Conservation (phyloP, 2,329 filamentous ascomycete genomes). For the Sphaerulina populicola region DNA sequence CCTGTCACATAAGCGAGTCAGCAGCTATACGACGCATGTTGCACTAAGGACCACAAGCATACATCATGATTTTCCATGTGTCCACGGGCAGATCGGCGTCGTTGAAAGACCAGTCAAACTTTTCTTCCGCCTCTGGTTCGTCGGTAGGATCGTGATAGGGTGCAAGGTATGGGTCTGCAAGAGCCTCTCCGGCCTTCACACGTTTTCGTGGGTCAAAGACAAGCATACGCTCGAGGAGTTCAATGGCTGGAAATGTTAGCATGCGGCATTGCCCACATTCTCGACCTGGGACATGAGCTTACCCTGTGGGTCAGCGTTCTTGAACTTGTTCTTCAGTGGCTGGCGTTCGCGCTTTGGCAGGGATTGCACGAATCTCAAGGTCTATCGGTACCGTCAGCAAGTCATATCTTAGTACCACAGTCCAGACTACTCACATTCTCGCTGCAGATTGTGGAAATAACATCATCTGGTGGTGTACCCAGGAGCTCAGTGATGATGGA, state of each 20-base stretch:
- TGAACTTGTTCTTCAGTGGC: constrained; percentile 81
- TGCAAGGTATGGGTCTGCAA: constrained; percentile 85
- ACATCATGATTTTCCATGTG: constrained; percentile 99
- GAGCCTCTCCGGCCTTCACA: constrained; percentile 74
- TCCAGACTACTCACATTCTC: constrained; percentile 64
- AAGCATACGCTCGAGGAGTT: constrained; percentile 90
- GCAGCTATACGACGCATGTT: background rate
- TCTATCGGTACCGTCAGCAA: constrained; percentile 46
- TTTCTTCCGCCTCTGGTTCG: constrained; percentile 89
- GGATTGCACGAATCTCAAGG: constrained; percentile 92
- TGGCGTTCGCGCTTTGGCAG: constrained; percentile 89
- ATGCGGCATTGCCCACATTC: background rate
- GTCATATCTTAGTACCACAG: background rate
- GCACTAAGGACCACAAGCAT: constrained; percentile 32
- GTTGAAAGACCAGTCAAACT: constrained; percentile 99
- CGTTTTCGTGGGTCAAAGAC: constrained; percentile 98
- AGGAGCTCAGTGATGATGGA: constrained; percentile 98
- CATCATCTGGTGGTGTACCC: constrained; percentile 93
- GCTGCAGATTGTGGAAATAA: constrained; percentile 96
- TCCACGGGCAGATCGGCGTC: constrained; percentile 95
- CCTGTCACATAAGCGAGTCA: constrained; percentile 45
- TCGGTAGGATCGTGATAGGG: constrained; percentile 97
- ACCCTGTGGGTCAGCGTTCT: constrained; percentile 68
- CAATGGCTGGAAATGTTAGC: constrained; percentile 51
- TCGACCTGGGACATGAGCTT: background rate